These are phyloP conservation scores for Talaromyces nanjingensis DNA, from an alignment of 495 filamentous ascomycete species.

Conservation along the genomic window DNA sequence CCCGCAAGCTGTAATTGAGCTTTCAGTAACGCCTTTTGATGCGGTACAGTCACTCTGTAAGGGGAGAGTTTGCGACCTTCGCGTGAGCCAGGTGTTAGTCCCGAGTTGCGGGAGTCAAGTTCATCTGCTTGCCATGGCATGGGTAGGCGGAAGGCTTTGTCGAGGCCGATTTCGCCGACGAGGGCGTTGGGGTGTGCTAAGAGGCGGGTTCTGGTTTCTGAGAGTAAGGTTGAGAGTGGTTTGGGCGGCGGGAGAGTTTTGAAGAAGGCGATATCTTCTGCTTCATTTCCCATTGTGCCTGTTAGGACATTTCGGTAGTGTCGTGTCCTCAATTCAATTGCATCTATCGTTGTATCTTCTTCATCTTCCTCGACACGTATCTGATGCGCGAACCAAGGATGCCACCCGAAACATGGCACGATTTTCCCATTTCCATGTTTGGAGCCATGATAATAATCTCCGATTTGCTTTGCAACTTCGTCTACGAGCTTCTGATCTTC, in stretches of 20 bases:
- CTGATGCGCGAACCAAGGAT: slow-evolving; percentile 96
- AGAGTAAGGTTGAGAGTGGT: slow-evolving; percentile 58
- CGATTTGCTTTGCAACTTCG: slow-evolving; percentile 49
- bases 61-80: slow-evolving; percentile 71
- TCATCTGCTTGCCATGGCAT: slow-evolving; percentile 49
- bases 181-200: slow-evolving; percentile 58
- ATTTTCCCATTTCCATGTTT: slow-evolving; percentile 29
- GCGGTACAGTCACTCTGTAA: slow-evolving; percentile 66
- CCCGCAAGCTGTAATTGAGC: slow-evolving; percentile 85
- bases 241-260: slow-evolving; percentile 61
- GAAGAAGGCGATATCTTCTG: slow-evolving; percentile 54
- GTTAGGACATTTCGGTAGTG: slow-evolving; percentile 71
- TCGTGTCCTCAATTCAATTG: slow-evolving; percentile 28
- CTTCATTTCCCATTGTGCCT: slow-evolving; percentile 34
- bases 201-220: slow-evolving; percentile 57
- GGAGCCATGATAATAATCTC: slow-evolving; percentile 15
- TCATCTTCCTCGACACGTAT: slow-evolving; percentile 62
- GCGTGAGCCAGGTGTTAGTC: slow-evolving; percentile 71
- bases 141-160: slow-evolving; percentile 80
- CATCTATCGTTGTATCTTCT: slow-evolving; percentile 17
- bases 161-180: slow-evolving; percentile 84
- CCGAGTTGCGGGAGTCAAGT: slow-evolving; percentile 41
- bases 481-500: slow-evolving; percentile 85
- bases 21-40: slow-evolving; percentile 69
- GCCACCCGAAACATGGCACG: slow-evolving; percentile 92